A percentile compares a stretch with the other conserved stretches of the same genome.
Conservation (phyloP, 2,329 filamentous ascomycete species). For the Paraphaeosphaeria minitans region DNA sequence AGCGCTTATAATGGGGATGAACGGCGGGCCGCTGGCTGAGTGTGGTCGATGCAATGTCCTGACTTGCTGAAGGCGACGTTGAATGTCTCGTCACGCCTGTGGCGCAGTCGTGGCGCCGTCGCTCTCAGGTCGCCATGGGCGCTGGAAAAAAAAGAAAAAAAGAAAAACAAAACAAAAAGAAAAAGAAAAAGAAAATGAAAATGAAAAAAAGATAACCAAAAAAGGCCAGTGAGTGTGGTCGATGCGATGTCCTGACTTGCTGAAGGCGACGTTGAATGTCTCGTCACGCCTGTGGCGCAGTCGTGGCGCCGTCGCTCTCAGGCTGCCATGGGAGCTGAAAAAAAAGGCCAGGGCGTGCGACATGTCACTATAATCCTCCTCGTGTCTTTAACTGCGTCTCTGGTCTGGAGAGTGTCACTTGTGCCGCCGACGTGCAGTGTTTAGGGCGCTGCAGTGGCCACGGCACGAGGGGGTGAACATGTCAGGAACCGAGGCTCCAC, state of each 20-base stretch:
- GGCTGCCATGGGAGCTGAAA: not conserved
- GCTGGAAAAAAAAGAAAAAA: too few species aligned
- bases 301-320: not conserved
- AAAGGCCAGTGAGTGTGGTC: too few species aligned
- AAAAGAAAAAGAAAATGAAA: too few species aligned
- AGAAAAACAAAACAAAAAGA: too few species aligned
- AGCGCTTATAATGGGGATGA: slow-evolving; percentile 29
- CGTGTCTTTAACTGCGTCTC: not conserved
- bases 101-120: slow-evolving; percentile 3
- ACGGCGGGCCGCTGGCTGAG: slow-evolving; percentile 18
- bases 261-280: not conserved
- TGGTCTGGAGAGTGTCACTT: not conserved
- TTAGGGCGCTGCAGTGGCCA: not conserved
- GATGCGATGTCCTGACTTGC: slow-evolving; percentile 12
- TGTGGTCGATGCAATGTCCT: slow-evolving; percentile 20
- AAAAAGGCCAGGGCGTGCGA: not conserved
- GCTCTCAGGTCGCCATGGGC: not conserved
- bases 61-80: slow-evolving; percentile 5
- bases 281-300: slow-evolving; percentile 7
- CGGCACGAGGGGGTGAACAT: not conserved
- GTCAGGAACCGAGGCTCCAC: not conserved
- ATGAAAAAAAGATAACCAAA: too few species aligned
- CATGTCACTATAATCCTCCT: not conserved
- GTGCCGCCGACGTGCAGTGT: not conserved
- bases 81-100: not conserved